A percentile compares a stretch with the other conserved stretches of the same genome.
phyloP scores from a whole-genome alignment of 2,329 filamentous ascomycete genomes.

The Fusarium sterilihyphosum region DNA sequence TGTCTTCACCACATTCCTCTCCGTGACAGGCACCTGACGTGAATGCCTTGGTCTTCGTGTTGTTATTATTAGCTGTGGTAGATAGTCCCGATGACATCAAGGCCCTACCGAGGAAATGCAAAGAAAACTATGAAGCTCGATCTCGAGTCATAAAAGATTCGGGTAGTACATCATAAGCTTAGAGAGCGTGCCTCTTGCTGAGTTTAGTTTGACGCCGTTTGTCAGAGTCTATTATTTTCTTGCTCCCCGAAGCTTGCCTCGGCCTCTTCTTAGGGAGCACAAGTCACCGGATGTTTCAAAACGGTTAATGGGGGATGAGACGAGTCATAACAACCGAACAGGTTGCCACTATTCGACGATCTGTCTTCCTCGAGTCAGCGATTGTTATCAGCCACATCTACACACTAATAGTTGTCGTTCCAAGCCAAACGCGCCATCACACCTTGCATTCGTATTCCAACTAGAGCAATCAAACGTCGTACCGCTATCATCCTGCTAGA shows the following conservation, averaged over 20 bases:
- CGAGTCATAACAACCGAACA: neutral
- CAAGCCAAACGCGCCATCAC: neutral
- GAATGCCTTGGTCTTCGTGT: too few relatives aligned
- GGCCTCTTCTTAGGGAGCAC: neutral
- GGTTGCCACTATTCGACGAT: neutral
- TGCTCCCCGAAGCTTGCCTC: neutral
- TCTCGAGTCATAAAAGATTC: too few relatives aligned
- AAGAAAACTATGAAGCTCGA: too few relatives aligned
- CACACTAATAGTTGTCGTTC: neutral
- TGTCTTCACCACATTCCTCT: neutral
- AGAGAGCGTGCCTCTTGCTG: neutral
- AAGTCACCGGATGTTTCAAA: neutral
- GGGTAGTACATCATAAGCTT: too few relatives aligned
- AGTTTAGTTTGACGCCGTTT: neutral
- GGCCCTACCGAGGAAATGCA: too few relatives aligned
- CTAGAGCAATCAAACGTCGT: too few relatives aligned
- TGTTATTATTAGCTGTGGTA: too few relatives aligned
- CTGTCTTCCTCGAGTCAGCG: neutral
- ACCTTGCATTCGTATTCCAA: neutral
- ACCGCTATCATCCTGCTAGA: neutral
- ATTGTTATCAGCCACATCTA: neutral
- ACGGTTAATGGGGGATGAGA: neutral
- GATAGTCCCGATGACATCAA: accelerated
- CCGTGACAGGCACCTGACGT: too few relatives aligned
- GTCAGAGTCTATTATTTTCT: neutral